Conservation (phyloP, 305 asterid genomes). For the Fraxinus xanthoxyloides region DNA sequence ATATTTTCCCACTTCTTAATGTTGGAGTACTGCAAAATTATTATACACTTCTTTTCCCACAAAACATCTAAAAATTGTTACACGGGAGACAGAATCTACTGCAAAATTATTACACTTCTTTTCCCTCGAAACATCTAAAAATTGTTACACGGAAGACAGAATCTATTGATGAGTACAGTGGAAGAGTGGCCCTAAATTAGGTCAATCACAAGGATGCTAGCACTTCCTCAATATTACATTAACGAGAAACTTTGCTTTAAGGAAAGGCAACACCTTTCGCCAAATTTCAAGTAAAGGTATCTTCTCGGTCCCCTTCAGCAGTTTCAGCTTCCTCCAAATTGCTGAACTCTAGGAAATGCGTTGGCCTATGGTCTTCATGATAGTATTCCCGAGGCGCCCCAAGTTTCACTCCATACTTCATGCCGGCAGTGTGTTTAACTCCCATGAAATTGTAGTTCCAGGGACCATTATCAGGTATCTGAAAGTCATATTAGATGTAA, state of each 20-base stretch:
- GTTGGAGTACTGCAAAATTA: not conserved
- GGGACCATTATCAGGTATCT: conserved; percentile 93
- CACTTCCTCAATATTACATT: not conserved
- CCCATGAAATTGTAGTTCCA: conserved; percentile 99
- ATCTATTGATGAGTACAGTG: not conserved
- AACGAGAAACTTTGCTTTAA: not conserved
- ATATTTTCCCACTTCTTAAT: not conserved
- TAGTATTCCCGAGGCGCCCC: conserved; percentile 92
- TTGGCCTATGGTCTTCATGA: conserved; percentile 90
- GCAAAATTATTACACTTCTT: not conserved
- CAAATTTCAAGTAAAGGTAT: conserved; percentile 49
- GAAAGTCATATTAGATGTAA: conserved; percentile 3
- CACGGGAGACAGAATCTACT: not conserved
- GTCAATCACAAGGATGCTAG: not conserved
- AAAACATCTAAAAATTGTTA: not conserved
- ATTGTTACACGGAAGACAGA: not conserved
- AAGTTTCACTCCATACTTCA: conserved; percentile 88
- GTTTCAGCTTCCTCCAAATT: conserved; percentile 91
- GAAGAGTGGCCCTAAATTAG: not conserved
- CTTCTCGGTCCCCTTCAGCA: conserved; percentile 91
- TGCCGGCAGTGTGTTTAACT: conserved; percentile 78
- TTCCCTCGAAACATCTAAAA: not conserved
- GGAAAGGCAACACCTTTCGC: not conserved
- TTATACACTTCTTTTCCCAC: not conserved
- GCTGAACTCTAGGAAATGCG: conserved; percentile 94